Conservation (phyloP, 2,329 filamentous ascomycete genomes). For the Beauveria medogensis region DNA sequence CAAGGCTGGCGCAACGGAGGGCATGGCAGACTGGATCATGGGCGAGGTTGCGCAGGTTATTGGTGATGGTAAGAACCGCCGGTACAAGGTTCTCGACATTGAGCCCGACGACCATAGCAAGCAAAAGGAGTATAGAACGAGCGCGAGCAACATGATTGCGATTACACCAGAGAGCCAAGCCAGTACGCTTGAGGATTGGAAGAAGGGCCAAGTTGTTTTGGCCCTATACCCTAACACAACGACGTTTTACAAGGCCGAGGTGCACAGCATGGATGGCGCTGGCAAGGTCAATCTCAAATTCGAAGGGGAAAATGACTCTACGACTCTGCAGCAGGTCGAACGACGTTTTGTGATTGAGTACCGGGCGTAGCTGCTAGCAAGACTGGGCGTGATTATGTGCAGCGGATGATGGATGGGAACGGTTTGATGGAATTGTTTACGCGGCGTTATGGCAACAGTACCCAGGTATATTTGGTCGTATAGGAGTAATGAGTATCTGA, state of each 20-base stretch:
- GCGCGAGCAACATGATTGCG: conserved; percentile 67
- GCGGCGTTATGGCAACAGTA: background rate
- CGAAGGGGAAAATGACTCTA: conserved; percentile 68
- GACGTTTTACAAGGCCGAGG: conserved; percentile 78
- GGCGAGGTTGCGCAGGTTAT: conserved; percentile 69
- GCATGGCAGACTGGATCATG: conserved; percentile 58
- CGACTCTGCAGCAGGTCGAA: conserved; percentile 68
- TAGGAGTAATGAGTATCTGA: background rate
- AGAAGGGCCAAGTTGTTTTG: conserved; percentile 63
- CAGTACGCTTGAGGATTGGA: conserved; percentile 49
- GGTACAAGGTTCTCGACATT: conserved; percentile 73
- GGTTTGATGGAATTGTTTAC: background rate
- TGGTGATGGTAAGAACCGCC: conserved; percentile 68
- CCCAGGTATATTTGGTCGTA: background rate
- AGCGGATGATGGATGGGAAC: background rate
- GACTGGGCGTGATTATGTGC: background rate
- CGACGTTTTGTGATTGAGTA: conserved; percentile 71
- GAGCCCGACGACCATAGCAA: conserved; percentile 65
- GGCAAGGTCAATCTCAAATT: conserved; percentile 61
- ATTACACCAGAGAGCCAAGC: conserved; percentile 51
- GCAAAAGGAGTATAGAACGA: conserved; percentile 61
- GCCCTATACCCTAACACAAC: conserved; percentile 78
- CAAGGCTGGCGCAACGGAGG: conserved; percentile 39
- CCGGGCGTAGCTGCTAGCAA: conserved; percentile 26
- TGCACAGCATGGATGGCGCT: conserved; percentile 57